phyloP scores from a whole-genome alignment of 2,329 filamentous ascomycete genomes.

The Tolypocladium cylindrosporum region DNA sequence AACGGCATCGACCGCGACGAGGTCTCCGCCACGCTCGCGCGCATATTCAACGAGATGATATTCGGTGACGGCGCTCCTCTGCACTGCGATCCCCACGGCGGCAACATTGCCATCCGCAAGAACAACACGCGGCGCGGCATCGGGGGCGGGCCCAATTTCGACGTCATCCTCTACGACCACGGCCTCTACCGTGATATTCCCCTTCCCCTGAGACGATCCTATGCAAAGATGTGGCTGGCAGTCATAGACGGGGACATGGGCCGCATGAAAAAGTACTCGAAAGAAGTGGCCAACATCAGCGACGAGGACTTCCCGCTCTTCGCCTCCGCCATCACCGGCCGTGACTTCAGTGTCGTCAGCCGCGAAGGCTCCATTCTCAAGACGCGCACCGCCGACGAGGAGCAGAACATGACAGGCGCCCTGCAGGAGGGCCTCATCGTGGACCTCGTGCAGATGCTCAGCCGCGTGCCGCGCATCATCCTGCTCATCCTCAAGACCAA shows the following conservation, averaged over 20 bases:
- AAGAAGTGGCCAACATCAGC: slow-evolving; percentile 78
- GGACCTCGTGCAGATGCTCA: slow-evolving; percentile 79
- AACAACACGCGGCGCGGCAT: slow-evolving; percentile 48
- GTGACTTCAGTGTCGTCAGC: slow-evolving; percentile 74
- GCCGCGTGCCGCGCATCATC: slow-evolving; percentile 83
- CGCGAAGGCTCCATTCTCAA: slow-evolving; percentile 43
- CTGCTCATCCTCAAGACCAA: slow-evolving; percentile 96
- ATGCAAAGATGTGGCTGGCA: slow-evolving; percentile 95
- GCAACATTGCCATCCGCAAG: slow-evolving; percentile 85
- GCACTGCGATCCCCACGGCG: slow-evolving; percentile 94
- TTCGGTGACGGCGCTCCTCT: slow-evolving; percentile 81
- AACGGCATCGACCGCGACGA: slow-evolving; percentile 90
- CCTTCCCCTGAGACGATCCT: slow-evolving; percentile 64
- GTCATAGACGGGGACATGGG: slow-evolving; percentile 83
- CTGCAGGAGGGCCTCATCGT: slow-evolving; percentile 82
- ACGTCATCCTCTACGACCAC: slow-evolving; percentile 93
- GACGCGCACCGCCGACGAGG: slow-evolving; percentile 63
- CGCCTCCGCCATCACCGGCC: slow-evolving; percentile 88
- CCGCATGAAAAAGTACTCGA: slow-evolving; percentile 78
- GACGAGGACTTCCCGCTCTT: slow-evolving; percentile 92
- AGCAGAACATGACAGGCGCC: slow-evolving; percentile 74
- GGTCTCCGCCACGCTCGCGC: slow-evolving; percentile 80
- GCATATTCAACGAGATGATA: slow-evolving; percentile 99
- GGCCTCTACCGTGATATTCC: slow-evolving; percentile 93
- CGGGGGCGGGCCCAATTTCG: slow-evolving; percentile 62